phyloP scores from a whole-genome alignment of 352 stramenopile genomes.

The Phytophthora uliginosa region DNA sequence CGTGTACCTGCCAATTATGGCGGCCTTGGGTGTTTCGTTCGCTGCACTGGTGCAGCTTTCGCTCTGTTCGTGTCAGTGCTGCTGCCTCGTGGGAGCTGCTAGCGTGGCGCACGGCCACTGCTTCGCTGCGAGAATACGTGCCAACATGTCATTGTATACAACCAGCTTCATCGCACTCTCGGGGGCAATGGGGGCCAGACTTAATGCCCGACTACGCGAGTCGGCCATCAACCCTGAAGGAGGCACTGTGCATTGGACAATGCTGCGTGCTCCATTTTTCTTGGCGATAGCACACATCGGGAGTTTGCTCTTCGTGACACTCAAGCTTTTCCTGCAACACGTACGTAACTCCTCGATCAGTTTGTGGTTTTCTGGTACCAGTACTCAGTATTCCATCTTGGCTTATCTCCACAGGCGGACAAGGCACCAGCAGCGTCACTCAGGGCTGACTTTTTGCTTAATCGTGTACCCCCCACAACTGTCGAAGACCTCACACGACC shows the following conservation, averaged over 20 bases:
- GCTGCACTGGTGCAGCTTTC: slow-evolving; percentile 58
- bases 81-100: slow-evolving; percentile 54
- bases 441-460: slow-evolving; percentile 9
- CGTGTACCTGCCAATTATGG: slow-evolving; percentile 66
- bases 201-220: slow-evolving; percentile 77
- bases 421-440: slow-evolving; percentile 16
- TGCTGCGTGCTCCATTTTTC: slow-evolving; percentile 75
- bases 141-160: slow-evolving; percentile 61
- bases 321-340: slow-evolving; percentile 88
- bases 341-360: slow-evolving; percentile 25
- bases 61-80: slow-evolving; percentile 75
- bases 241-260: slow-evolving; percentile 79
- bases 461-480: slow-evolving; percentile 18
- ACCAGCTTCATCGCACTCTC: slow-evolving; percentile 58
- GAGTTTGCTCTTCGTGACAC: slow-evolving; percentile 66
- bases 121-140: slow-evolving; percentile 60
- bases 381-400: background rate
- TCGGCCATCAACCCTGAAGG: slow-evolving; percentile 84
- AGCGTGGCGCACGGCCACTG: slow-evolving; percentile 57
- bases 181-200: slow-evolving; percentile 65
- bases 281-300: slow-evolving; percentile 69
- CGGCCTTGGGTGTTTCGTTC: slow-evolving; percentile 47
- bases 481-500: slow-evolving; percentile 53
- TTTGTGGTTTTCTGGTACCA: background rate
- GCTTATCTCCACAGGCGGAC: slow-evolving; percentile 38